These are phyloP conservation scores for Paraphoma chrysanthemicola DNA, from an alignment of 2,329 filamentous ascomycete species.

Conservation along the genomic window DNA sequence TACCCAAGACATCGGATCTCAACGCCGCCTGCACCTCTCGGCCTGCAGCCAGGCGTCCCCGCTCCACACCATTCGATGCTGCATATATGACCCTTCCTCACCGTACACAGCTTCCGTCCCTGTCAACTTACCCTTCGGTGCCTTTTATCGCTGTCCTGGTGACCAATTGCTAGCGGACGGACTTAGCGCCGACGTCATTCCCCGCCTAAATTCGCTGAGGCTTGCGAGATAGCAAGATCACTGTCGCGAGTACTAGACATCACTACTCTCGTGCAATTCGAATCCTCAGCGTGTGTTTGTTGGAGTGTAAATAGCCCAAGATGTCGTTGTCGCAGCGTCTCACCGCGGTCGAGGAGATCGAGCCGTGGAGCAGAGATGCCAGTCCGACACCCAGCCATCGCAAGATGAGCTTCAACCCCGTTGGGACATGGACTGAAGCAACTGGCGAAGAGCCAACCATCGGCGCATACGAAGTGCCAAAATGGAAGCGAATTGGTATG, in stretches of 20 bases:
- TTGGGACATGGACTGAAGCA: constrained; percentile 53
- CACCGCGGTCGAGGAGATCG: constrained; percentile 50
- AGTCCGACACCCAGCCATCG: constrained; percentile 49
- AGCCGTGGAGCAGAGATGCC: constrained; percentile 47
- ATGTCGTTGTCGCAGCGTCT: constrained; percentile 51
- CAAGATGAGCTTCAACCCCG: constrained; percentile 59
- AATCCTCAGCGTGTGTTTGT: background rate
- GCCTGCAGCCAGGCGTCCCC: constrained; percentile 21
- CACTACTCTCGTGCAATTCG: background rate
- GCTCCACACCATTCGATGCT: constrained; percentile 18
- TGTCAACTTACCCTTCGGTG: background rate
- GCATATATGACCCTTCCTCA: constrained; percentile 22
- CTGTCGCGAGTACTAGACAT: background rate
- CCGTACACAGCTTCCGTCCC: background rate
- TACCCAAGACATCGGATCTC: constrained; percentile 18
- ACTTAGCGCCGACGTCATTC: constrained; percentile 17
- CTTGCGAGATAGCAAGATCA: background rate
- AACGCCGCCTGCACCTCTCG: constrained; percentile 17
- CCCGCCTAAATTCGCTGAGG: constrained; percentile 4
- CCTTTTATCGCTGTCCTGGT: constrained; percentile 3
- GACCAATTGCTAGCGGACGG: constrained; percentile 1
- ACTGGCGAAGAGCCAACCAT: constrained; percentile 50
- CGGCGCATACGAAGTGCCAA: constrained; percentile 62
- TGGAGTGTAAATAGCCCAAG: constrained; percentile 7
- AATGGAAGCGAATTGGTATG: constrained; percentile 60